These are phyloP conservation scores for Erodium texanum DNA, from an alignment of 441 rosid genomes.

Conservation along the genomic window DNA sequence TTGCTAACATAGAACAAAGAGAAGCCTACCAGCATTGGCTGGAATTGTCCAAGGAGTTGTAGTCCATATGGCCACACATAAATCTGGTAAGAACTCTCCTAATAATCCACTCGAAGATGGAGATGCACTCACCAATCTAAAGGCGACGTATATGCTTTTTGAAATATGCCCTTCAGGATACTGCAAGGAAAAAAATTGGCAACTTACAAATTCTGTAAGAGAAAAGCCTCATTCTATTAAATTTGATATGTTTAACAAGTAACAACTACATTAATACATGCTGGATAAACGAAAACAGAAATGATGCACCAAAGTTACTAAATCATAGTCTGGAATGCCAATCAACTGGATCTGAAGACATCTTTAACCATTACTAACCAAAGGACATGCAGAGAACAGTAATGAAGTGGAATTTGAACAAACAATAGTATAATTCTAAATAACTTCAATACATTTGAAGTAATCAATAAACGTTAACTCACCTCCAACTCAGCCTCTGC, in stretches of 20 bases:
- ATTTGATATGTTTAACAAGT: background rate
- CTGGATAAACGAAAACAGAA: background rate
- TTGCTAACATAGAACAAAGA: constrained; percentile 4
- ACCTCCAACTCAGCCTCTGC: constrained; percentile 99
- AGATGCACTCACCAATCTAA: constrained; percentile 46
- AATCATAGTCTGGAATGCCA: constrained; percentile 1
- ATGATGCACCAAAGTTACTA: background rate
- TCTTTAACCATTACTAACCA: background rate
- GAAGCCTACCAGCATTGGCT: constrained; percentile 77
- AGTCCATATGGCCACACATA: constrained; percentile 87
- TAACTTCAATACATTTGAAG: background rate
- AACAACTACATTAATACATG: background rate
- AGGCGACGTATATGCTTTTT: constrained; percentile 77
- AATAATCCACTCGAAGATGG: constrained; percentile 34
- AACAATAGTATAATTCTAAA: background rate
- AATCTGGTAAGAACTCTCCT: constrained; percentile 64
- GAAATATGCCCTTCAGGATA: constrained; percentile 97
- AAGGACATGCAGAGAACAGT: background rate
- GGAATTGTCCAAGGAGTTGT: constrained; percentile 99
- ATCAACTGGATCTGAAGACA: background rate
- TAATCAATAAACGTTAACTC: constrained; percentile 12
- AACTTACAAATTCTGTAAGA: constrained; percentile 14
- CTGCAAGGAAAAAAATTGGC: constrained; percentile 31
- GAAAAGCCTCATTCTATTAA: background rate
- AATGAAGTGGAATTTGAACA: background rate